Conservation (phyloP, 176 grass and related monocot genomes). For the Lolium rigidum region DNA sequence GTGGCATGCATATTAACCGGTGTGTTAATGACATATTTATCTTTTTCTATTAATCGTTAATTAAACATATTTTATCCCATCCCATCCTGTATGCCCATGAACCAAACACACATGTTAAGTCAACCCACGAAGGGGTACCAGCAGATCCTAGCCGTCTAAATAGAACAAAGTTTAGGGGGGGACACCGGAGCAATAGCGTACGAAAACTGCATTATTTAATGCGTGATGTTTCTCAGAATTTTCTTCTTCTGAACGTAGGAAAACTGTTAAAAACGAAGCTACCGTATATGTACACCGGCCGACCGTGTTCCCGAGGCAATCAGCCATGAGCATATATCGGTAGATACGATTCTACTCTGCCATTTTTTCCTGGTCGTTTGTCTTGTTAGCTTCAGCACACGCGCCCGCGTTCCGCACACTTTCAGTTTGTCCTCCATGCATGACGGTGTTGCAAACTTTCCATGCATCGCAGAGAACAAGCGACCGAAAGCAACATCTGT, state of each 20-base stretch:
- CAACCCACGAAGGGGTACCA: too few relatives aligned
- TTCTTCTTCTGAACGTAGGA: background rate
- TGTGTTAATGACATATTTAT: too few relatives aligned
- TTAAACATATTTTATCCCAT: too few relatives aligned
- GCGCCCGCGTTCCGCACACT: background rate
- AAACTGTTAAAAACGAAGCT: background rate
- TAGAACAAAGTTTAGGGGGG: too few relatives aligned
- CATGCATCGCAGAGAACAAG: background rate
- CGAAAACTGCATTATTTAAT: background rate
- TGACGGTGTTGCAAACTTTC: background rate
- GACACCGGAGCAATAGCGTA: too few relatives aligned
- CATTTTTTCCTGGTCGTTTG: background rate
- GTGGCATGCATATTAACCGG: too few relatives aligned
- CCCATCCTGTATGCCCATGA: too few relatives aligned
- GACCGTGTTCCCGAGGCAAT: background rate
- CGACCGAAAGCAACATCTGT: slow-evolving; percentile 25
- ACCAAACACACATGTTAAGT: too few relatives aligned
- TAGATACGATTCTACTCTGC: background rate
- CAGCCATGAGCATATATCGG: background rate
- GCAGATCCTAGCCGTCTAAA: too few relatives aligned
- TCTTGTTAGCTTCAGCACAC: background rate
- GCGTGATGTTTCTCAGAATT: background rate
- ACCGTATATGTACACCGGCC: background rate
- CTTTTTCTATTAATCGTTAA: too few relatives aligned
- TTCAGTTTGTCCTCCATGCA: background rate